Evolutionary conservation across 2,329 filamentous ascomycete genomes (phyloP).

Genomic region (Penicillium sp.): DNA sequence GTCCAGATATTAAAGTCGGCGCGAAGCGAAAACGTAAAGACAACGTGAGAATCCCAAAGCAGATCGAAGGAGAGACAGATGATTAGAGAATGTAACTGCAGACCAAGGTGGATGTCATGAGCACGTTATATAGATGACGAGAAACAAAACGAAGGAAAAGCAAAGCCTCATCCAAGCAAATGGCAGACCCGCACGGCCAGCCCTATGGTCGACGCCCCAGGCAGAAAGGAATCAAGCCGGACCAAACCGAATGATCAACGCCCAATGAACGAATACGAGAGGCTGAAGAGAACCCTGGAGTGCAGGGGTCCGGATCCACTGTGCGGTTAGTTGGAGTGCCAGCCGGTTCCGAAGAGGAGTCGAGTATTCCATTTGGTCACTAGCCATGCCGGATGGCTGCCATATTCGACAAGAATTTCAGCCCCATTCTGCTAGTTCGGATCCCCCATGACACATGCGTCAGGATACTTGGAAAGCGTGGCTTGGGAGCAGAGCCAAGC

Average conservation of each 20-base stretch:
- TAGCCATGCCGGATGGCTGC: too few species aligned
- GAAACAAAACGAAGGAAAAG: not conserved
- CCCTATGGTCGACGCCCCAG: constrained; percentile 18
- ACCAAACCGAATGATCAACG: constrained; percentile 13
- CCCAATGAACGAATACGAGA: constrained; percentile 11
- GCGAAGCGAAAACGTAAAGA: not conserved
- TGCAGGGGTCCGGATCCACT: not conserved
- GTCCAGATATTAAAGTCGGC: too few species aligned
- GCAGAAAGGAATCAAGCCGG: constrained; percentile 11
- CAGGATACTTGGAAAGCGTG: too few species aligned
- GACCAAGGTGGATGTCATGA: too few species aligned
- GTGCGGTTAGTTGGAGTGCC: not conserved
- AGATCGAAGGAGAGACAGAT: too few species aligned
- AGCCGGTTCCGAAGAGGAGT: not conserved
- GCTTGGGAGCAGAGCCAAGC: constrained; percentile 5
- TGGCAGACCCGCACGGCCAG: constrained; percentile 13
- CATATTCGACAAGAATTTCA: too few species aligned
- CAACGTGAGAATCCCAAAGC: not conserved
- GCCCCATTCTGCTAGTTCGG: too few species aligned
- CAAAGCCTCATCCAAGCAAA: not conserved
- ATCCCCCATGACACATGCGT: too few species aligned
- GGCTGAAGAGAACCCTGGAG: constrained; percentile 7
- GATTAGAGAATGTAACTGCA: too few species aligned
- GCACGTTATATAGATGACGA: not conserved
- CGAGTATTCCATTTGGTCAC: too few species aligned